Evolutionary conservation across 225 moss, liverwort and hornwort genomes (phyloP).

Genomic region (Marchantia polymorpha): DNA sequence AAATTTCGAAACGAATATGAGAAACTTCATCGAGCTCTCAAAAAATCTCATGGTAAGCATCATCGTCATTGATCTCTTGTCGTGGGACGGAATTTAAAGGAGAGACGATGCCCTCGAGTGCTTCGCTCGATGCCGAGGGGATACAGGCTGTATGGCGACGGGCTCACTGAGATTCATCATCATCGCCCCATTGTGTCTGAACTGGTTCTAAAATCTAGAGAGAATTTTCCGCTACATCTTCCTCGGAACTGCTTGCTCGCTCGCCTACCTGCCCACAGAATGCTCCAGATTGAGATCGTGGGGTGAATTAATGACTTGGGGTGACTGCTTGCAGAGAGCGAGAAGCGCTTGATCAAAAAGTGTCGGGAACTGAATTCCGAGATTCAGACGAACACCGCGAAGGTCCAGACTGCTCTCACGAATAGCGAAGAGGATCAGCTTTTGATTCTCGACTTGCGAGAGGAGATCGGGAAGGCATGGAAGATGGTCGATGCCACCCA

Average conservation of each 20-base stretch:
- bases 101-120: neutral
- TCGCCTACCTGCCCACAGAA: neutral
- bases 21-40: slow-evolving; percentile 71
- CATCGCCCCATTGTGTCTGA: too few relatives aligned
- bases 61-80: neutral
- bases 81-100: too few relatives aligned
- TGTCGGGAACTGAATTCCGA: slow-evolving; percentile 74
- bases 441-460: slow-evolving; percentile 48
- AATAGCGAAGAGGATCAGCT: slow-evolving; percentile 59
- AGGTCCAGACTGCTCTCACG: slow-evolving; percentile 47
- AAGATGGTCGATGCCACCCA: slow-evolving; percentile 65
- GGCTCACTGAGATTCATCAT: too few relatives aligned
- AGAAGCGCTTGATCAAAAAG: slow-evolving; percentile 70
- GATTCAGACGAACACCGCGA: slow-evolving; percentile 58
- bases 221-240: neutral
- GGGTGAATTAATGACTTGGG: neutral
- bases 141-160: too few relatives aligned
- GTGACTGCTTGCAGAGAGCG: slow-evolving; percentile 52
- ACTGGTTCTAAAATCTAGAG: neutral
- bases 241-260: neutral
- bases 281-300: neutral
- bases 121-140: neutral
- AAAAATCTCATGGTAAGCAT: slow-evolving; percentile 66
- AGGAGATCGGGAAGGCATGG: slow-evolving; percentile 66
- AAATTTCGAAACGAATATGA: slow-evolving; percentile 73